Conservation (phyloP, 1,284 basidiomycete species). For the Microbotryum scabiosae region DNA sequence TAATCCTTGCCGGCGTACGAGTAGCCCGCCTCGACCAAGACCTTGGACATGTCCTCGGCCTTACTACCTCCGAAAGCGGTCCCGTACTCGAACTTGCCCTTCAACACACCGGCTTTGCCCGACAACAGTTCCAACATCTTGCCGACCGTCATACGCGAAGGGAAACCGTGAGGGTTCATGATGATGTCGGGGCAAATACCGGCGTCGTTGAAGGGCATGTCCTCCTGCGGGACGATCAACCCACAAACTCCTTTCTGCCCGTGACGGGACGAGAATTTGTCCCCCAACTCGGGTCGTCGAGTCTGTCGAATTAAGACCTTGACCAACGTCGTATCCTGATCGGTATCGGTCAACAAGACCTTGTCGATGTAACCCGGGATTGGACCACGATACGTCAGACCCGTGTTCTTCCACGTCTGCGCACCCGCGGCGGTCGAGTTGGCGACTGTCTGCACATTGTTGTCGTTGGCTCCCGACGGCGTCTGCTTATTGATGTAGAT, state of each 20-base stretch:
- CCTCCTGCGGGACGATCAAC: conserved; percentile 94
- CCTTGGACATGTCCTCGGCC: conserved; percentile 97
- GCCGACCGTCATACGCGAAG: conserved; percentile 98
- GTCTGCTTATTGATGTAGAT: conserved; percentile 96
- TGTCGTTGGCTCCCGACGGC: conserved; percentile 74
- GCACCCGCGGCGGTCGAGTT: conserved; percentile 45
- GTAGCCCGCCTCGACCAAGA: conserved; percentile 91
- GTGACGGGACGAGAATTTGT: conserved; percentile 97
- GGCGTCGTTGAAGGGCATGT: conserved; percentile 98
- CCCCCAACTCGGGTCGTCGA: conserved; percentile 87
- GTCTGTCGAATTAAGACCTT: conserved; percentile 99
- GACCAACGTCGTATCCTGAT: conserved; percentile 91
- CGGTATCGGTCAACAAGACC: conserved; percentile 89
- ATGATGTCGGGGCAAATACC: conserved; percentile 92
- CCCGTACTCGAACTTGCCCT: conserved; percentile 72
- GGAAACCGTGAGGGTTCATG: conserved; percentile 99
- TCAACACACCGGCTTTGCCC: conserved; percentile 86
- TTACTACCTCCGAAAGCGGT: conserved; percentile 88
- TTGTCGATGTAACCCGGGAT: conserved; percentile 94
- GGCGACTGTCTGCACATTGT: conserved; percentile 45
- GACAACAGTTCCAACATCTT: conserved; percentile 99
- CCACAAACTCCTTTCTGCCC: conserved; percentile 99
- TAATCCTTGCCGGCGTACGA: conserved; percentile 97
- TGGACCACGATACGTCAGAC: conserved; percentile 84
- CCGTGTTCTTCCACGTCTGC: conserved; percentile 79